Evolutionary conservation across 805 yeast species (phyloP).

Genomic region (Pichia heedii): DNA sequence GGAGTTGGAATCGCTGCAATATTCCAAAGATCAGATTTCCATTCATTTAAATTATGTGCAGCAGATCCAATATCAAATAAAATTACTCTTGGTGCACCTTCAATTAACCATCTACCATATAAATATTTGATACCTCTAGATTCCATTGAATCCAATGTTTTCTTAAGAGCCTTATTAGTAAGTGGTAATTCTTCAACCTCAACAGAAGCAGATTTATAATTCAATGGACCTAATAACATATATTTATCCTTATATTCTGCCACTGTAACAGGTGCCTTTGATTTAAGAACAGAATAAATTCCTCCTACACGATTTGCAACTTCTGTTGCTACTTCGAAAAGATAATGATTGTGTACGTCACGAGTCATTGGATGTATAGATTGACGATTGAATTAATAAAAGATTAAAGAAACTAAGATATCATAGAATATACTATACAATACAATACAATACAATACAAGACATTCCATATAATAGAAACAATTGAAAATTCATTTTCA

Average conservation of each 20-base stretch:
- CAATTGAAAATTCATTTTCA: too few relatives aligned
- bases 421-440: too few relatives aligned
- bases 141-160: constrained; percentile 68
- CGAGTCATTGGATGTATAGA: constrained; percentile 53
- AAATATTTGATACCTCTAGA: constrained; percentile 73
- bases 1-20: constrained; percentile 92
- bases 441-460: too few relatives aligned
- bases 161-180: constrained; percentile 39
- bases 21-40: constrained; percentile 92
- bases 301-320: constrained; percentile 98
- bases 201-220: constrained; percentile 61
- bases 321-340: constrained; percentile 94
- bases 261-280: constrained; percentile 93
- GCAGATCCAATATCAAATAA: constrained; percentile 83
- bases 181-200: constrained; percentile 70
- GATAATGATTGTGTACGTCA: constrained; percentile 77
- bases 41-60: constrained; percentile 61
- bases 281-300: constrained; percentile 90
- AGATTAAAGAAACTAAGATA: too few relatives aligned
- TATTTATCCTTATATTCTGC: constrained; percentile 87
- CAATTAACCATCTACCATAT: constrained; percentile 95
- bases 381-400: too few relatives aligned
- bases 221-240: constrained; percentile 79
- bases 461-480: too few relatives aligned
- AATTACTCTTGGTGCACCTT: constrained; percentile 92